phyloP scores from a whole-genome alignment of 192 early-diverging fungal species.

The Coemansia sp. region DNA sequence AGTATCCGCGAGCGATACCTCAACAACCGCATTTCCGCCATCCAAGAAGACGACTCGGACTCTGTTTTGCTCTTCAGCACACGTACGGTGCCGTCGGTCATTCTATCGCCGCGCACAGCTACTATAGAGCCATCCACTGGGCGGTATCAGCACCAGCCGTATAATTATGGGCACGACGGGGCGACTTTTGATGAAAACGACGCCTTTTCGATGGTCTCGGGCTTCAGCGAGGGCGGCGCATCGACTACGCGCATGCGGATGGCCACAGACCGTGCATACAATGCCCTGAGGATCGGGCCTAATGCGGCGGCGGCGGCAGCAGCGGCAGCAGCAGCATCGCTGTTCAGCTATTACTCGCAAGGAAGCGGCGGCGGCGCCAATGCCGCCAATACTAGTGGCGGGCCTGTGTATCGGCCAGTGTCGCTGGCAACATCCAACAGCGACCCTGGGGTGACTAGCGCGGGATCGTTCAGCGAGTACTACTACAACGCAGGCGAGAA shows the following conservation, averaged over 20 bases:
- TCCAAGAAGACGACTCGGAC: constrained; percentile 44
- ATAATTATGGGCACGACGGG: not conserved
- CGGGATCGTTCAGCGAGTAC: constrained; percentile 38
- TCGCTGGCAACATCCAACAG: constrained; percentile 10
- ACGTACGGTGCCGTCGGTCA: constrained; percentile 1
- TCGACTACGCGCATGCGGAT: constrained; percentile 49
- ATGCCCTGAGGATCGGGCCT: constrained; percentile 37
- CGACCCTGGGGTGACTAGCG: constrained; percentile 32
- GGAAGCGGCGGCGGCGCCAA: not conserved
- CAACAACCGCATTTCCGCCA: constrained; percentile 34
- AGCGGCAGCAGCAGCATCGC: constrained; percentile 12
- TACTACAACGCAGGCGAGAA: constrained; percentile 13
- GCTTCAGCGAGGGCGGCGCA: constrained; percentile 44
- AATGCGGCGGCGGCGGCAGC: constrained; percentile 13
- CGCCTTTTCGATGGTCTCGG: constrained; percentile 39
- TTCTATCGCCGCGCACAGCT: not conserved
- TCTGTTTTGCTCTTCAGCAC: constrained; percentile 25
- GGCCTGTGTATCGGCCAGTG: not conserved
- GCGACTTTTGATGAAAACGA: constrained; percentile 19
- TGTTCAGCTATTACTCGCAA: constrained; percentile 20
- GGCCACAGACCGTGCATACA: constrained; percentile 47
- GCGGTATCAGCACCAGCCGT: not conserved
- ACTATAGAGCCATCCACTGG: not conserved
- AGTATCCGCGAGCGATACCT: constrained; percentile 53
- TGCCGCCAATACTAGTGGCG: not conserved